Conservation (phyloP, 1,139 yeast genomes). For the Yamadazyma dendronema region DNA sequence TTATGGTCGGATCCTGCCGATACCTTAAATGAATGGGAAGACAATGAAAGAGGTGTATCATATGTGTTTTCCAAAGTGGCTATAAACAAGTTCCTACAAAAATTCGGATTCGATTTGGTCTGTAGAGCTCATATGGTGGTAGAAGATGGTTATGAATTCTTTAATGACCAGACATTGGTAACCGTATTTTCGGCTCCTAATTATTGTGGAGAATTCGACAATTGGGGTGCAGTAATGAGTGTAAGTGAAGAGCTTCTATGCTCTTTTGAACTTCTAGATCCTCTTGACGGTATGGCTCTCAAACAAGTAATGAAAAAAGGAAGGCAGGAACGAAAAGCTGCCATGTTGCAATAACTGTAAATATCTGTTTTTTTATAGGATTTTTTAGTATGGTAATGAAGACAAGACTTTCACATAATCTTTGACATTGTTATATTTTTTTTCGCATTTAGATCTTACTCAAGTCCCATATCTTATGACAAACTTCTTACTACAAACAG, state of each 20-base stretch:
- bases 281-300: constrained; percentile 87
- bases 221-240: constrained; percentile 99
- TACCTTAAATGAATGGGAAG: constrained; percentile 95
- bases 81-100: constrained; percentile 81
- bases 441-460: too few species aligned
- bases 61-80: constrained; percentile 92
- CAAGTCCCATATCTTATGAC: background rate
- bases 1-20: constrained; percentile 98
- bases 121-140: constrained; percentile 99
- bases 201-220: constrained; percentile 97
- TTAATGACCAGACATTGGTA: constrained; percentile 87
- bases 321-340: constrained; percentile 70
- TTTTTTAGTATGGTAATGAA: constrained; percentile 1
- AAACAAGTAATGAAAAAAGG: constrained; percentile 92
- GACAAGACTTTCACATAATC: constrained; percentile 1
- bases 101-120: constrained; percentile 90
- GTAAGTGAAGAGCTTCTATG: constrained; percentile 90
- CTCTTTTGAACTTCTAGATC: constrained; percentile 89
- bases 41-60: constrained; percentile 96
- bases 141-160: constrained; percentile 97
- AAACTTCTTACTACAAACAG: constrained; percentile 34
- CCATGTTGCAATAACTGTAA: constrained; percentile 23
- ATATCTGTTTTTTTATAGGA: background rate
- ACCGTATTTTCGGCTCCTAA: constrained; percentile 97
- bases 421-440: too few species aligned